phyloP scores from a whole-genome alignment of 2,329 filamentous ascomycete genomes.

The Sporothrix brunneoviolacea region DNA sequence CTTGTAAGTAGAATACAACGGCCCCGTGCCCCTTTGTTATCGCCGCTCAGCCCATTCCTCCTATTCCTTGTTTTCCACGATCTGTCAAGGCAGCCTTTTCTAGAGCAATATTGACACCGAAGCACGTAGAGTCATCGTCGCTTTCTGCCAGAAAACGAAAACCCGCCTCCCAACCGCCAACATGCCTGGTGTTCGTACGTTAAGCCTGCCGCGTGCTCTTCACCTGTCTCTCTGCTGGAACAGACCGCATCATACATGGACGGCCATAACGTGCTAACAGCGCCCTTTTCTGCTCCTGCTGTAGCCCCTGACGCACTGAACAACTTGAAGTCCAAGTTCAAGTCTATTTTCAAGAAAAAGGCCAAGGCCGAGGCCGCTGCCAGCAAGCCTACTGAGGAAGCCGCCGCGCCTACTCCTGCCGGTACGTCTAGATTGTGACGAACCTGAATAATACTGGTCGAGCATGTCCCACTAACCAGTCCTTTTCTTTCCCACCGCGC shows the following conservation, averaged over 20 bases:
- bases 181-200: conserved; percentile 50
- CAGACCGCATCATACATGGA: not conserved
- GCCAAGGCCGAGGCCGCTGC: conserved; percentile 14
- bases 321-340: conserved; percentile 51
- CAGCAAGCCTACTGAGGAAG: conserved; percentile 5
- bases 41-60: too few relatives aligned
- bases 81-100: too few relatives aligned
- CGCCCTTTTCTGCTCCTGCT: too few relatives aligned
- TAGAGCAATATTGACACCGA: too few relatives aligned
- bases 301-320: conserved; percentile 44
- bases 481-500: too few relatives aligned
- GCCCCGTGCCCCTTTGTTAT: too few relatives aligned
- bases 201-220: too few relatives aligned
- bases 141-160: not conserved
- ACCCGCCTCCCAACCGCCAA: conserved; percentile 23
- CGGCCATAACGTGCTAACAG: conserved; percentile 4
- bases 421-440: too few relatives aligned
- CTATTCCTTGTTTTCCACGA: too few relatives aligned
- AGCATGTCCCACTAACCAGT: too few relatives aligned
- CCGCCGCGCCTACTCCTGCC: conserved; percentile 17
- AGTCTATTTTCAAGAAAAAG: conserved; percentile 47
- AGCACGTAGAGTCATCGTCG: not conserved
- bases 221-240: not conserved
- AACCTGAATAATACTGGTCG: too few relatives aligned
- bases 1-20: not conserved